Conservation (phyloP, 305 asterid genomes). For the Plantago lanceolata region DNA sequence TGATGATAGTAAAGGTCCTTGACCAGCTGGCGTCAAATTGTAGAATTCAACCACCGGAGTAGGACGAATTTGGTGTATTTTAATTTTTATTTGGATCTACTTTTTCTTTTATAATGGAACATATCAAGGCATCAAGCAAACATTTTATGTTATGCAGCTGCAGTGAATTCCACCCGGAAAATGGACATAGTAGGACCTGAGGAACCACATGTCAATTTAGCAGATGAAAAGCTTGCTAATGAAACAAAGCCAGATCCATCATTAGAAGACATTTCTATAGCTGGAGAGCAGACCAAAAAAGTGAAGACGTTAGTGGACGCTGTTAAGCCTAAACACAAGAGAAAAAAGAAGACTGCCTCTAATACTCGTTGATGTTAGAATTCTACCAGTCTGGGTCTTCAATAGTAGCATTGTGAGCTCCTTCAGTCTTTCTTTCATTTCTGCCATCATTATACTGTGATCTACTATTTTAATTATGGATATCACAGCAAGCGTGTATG, state of each 20-base stretch:
- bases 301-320: conserved; percentile 73
- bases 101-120: background rate
- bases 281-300: conserved; percentile 27
- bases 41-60: background rate
- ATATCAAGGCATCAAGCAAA: too few relatives aligned
- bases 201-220: conserved; percentile 21
- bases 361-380: conserved; percentile 32
- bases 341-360: conserved; percentile 47
- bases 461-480: background rate
- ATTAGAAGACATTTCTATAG: conserved; percentile 28
- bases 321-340: conserved; percentile 81
- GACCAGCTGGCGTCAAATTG: background rate
- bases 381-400: conserved; percentile 7
- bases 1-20: background rate
- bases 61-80: too few relatives aligned
- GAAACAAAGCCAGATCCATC: conserved; percentile 30
- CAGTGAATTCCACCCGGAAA: conserved; percentile 29
- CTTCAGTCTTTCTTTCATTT: background rate
- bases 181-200: conserved; percentile 33
- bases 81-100: background rate
- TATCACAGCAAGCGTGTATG: background rate
- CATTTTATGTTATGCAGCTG: conserved; percentile 29
- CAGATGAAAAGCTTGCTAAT: conserved; percentile 26
- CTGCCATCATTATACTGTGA: background rate
- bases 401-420: conserved; percentile 19